Base-by-base conservation (phyloP, 2,329 filamentous ascomycete genomes). In the Teratosphaeriaceae sp. region DNA sequence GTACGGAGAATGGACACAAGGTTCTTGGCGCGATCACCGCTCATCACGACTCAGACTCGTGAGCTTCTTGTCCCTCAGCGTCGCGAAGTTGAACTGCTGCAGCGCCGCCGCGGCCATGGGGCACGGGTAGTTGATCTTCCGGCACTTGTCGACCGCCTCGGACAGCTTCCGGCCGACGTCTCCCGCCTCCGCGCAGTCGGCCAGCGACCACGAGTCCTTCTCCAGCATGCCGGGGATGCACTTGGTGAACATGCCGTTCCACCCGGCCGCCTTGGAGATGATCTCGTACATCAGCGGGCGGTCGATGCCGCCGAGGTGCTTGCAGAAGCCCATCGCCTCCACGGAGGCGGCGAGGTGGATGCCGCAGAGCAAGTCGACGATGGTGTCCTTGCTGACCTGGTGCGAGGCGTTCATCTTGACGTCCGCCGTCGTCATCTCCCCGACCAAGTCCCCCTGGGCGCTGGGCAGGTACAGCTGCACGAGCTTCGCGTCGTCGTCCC, bases 401-500 rank as follows among this genome's bases (percentile, higher is more conserved):
- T 60, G 55, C 20, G 56, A 59, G 3, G 55, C 49, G 22, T 44
- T 50, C 56, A 71, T 60, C 40, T 67, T 62, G 20, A 65, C 58
- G 23, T 65, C 61, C 3, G 62, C 59, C 5, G 55, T 49, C 3
- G 59, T 52, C 40, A 63, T 62, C 9, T 63, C 53, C 4, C 52
- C 47, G 6, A 66, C 59, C 5, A 60, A 47, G 21, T 58, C 58
- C 30, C 57, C 51, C 27, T 64, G 56, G 16, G 55, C 48, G 3
- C 54, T 42, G 5, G 60, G 58, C 1, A 65, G 54, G 61, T 78
- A 79, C 38, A 78, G 66, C 40, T 74, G 73, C 13, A 79, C 73
- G 52, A 78, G 65, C 11, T 72, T 69, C 2, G 75, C 73, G 49
- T 79, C 76, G 50, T 79, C 76, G 39, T 75, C 65, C 11, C 67